phyloP scores from a whole-genome alignment of 768 basidiomycete species.

The Russula virescens region DNA sequence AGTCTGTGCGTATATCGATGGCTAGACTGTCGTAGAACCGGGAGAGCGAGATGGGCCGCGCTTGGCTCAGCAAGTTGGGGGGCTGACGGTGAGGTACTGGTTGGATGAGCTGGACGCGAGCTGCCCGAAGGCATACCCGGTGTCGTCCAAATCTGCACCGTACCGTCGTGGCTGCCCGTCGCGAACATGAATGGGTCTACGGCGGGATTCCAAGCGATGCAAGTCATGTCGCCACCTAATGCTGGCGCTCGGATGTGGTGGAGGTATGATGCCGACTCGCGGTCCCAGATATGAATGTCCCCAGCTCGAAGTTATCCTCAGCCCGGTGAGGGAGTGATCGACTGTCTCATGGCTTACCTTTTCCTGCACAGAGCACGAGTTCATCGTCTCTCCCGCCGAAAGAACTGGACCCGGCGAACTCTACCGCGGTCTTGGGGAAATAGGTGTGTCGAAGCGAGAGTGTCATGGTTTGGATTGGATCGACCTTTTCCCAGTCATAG shows the following conservation, averaged over 20 bases:
- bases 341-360: conserved; percentile 40
- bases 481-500: conserved; percentile 45
- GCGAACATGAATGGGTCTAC: conserved; percentile 63
- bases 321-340: conserved; percentile 4
- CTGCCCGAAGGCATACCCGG: not conserved
- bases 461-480: conserved; percentile 25
- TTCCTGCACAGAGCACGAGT: conserved; percentile 70
- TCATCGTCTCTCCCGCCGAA: conserved; percentile 79
- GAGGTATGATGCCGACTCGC: conserved; percentile 65
- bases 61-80: not conserved
- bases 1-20: not conserved
- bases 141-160: conserved; percentile 63
- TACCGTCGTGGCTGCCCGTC: conserved; percentile 73
- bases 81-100: conserved; percentile 1
- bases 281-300: conserved; percentile 83
- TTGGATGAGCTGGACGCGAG: not conserved
- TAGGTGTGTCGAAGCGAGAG: conserved; percentile 59
- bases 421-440: conserved; percentile 58
- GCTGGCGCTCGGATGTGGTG: conserved; percentile 63
- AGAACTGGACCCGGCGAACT: conserved; percentile 77
- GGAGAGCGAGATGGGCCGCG: not conserved
- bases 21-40: not conserved
- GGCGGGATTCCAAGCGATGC: conserved; percentile 74
- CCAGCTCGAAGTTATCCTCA: conserved; percentile 44
- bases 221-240: conserved; percentile 61